Conservation (phyloP, 2,329 filamentous ascomycete genomes). For the Emydomyces testavorans region DNA sequence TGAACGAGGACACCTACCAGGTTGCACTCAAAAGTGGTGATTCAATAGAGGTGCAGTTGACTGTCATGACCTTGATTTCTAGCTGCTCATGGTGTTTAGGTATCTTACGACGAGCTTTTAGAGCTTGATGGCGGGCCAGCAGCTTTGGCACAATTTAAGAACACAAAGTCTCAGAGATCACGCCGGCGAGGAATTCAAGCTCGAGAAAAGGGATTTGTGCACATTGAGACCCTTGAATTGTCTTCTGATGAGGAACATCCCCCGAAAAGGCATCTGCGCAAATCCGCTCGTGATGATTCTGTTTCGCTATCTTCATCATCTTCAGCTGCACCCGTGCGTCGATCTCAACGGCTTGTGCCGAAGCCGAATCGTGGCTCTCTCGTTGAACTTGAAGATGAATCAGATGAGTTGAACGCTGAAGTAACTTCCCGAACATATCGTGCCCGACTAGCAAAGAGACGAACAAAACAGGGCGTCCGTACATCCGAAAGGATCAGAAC, state of each 20-base stretch:
- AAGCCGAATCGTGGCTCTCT: not conserved
- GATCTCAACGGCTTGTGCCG: constrained; percentile 6
- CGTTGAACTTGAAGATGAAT: constrained; percentile 1
- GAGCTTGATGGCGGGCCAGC: constrained; percentile 5
- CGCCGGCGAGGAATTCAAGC: not conserved
- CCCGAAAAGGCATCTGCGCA: not conserved
- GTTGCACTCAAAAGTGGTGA: constrained; percentile 14
- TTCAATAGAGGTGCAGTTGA: constrained; percentile 11
- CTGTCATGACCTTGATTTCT: not conserved
- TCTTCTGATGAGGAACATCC: constrained; percentile 16
- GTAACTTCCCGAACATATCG: not conserved
- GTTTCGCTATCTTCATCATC: not conserved
- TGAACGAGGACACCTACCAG: constrained; percentile 9
- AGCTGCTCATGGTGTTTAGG: constrained; percentile 7
- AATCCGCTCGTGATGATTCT: not conserved
- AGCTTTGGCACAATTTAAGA: constrained; percentile 9
- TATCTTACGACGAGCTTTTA: constrained; percentile 6
- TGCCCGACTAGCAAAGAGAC: not conserved
- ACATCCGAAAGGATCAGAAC: constrained; percentile 11
- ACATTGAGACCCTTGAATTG: constrained; percentile 13
- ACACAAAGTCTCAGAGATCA: not conserved
- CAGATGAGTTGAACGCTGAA: constrained; percentile 1
- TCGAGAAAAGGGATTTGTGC: constrained; percentile 13
- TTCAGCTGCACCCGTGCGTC: constrained; percentile 1
- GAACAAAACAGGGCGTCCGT: constrained; percentile 11